Evolutionary conservation across 2,329 filamentous ascomycete species (phyloP), one percentile per base, ranked within the genome.

Genomic region (Lachnellula cervina): DNA sequence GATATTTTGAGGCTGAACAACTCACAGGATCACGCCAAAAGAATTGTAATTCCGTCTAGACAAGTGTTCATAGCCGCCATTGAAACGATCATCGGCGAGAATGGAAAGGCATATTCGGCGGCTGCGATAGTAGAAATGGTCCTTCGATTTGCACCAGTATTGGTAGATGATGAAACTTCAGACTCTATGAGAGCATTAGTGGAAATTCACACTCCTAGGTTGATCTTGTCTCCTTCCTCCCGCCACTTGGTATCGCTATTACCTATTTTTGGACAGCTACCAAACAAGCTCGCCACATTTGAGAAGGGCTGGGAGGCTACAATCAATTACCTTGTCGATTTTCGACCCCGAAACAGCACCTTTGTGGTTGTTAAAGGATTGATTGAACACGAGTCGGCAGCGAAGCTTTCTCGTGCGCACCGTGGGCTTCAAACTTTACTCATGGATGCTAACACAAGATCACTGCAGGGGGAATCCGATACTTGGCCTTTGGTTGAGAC

Each of bases 211-310:
- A 74, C 87, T 14, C 74, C 80, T 0, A 72, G 75, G 1, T 73
- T 94, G 16, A 72, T 92, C 2, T 71, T 79, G 2, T 91, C 89
- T 0, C 82, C 88, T 0, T 92, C 90, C 1, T 81, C 83, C 0
- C 71, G 80, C 2, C 80, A 86, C 50, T 70, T 96, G 0, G 74
- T 91, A 7, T 80, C 84, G 0, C 82, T 84, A 11, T 74, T 96
- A 0, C 79, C 84, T 48, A 70, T 79, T 0, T 74, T 85, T 42
- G 77, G 79, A 1, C 68, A 74, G 32, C 73, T 75, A 16, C 70
- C 71, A 40, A 73, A 64, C 52, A 74, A 69, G 54, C 68, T 68
- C 42, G 32, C 25, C 5, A 34, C 48, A 23, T 65, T 64, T 46
- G 51, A 64, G 42, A 51, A 32, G 3, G 45, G 61, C 4, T 69